phyloP scores from a whole-genome alignment of 176 grass and related monocot genomes.

The Puccinellia tenuiflora region DNA sequence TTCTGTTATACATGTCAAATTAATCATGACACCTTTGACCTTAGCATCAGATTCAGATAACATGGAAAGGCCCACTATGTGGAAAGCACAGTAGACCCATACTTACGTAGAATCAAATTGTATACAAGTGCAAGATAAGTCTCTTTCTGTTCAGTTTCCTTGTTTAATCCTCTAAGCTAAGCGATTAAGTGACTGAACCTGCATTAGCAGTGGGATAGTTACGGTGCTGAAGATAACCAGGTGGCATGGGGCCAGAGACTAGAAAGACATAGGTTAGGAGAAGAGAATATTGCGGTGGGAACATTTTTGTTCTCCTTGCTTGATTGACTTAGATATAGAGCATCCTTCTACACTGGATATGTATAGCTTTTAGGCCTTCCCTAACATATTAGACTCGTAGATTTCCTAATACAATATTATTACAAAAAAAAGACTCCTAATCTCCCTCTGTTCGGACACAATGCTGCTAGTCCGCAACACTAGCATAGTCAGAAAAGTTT shows the following conservation, averaged over 20 bases:
- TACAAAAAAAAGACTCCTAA: neutral
- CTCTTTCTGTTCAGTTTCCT: neutral
- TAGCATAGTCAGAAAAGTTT: neutral
- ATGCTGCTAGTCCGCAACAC: neutral
- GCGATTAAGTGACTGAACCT: neutral
- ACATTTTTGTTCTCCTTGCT: neutral
- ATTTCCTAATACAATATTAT: neutral
- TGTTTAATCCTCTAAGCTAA: neutral
- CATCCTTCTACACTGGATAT: neutral
- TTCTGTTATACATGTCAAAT: neutral
- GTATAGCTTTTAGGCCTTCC: neutral
- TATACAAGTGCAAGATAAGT: neutral
- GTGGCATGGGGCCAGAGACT: neutral
- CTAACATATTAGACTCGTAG: neutral
- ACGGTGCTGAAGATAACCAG: neutral
- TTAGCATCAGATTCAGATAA: slow-evolving; percentile 6
- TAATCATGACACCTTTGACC: neutral
- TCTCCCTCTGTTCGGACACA: neutral
- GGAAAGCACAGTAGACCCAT: neutral
- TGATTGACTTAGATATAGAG: neutral
- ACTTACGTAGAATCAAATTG: neutral
- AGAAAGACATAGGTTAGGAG: neutral
- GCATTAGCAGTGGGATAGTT: neutral
- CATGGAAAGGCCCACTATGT: neutral
- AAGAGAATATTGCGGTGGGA: neutral